Evolutionary conservation across 805 yeast species (phyloP), one percentile per base, ranked within the genome.

Genomic region (Ogataea siamensis): DNA sequence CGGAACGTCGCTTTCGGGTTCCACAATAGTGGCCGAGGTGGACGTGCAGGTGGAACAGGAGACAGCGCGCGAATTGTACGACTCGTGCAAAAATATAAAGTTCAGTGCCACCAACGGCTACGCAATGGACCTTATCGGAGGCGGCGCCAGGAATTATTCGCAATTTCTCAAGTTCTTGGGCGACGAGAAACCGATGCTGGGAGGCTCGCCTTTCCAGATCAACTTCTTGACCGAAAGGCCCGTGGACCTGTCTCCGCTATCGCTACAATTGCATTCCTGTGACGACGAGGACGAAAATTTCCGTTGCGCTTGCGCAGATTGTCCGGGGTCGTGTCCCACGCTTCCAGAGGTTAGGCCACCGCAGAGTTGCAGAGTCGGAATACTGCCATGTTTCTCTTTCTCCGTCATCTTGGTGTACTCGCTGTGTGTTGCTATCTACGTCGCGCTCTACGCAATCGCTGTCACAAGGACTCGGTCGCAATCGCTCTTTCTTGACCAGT

Each of bases 71-170:
- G 66, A 53, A 2, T 78, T 91, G 52, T 91, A 67, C 56, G 83
- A 88, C 40, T 86, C 96, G 2, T 91, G 99, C 65, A 84, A 84
- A 50, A 78, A 81, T 46, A 83, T 91, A 57, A 88, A 91, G 63
- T 89, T 93, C 59, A 79, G 91, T 3, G 96, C 96, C 6, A 88
- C 97, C 2, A 91, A 89, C 60, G 96, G 97, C 2, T 86, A 74
- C 53, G 98, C 96, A 7, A 88, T 91, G 97, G 98, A 91, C 57
- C 70, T 91, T 27, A 81, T 91, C 28, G 99, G 99, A 6, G 99
- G 99, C n/a, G 98, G 98, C 2, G 97, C 98, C 2, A 73, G 70
- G 38, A 76, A 80, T 50, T 85, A 77, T 58, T 51, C 67, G 21
- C 77, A 78, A 38, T 91, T 91, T 56, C 66, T 91, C 49, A 84